Evolutionary conservation across 2,329 filamentous ascomycete genomes (phyloP).

Genomic region (Akanthomyces lecanii): DNA sequence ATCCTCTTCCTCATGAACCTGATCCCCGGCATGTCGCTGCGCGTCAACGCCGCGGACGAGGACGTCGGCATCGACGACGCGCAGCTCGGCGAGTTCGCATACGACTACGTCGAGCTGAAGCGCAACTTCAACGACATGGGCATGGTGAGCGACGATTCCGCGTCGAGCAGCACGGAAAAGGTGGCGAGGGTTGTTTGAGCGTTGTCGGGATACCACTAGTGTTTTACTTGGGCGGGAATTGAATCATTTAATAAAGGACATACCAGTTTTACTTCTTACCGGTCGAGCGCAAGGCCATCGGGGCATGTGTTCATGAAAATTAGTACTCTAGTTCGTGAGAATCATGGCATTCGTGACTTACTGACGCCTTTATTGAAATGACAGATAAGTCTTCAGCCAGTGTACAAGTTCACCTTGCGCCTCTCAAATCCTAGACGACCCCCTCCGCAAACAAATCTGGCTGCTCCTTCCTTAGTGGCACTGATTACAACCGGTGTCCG

Average conservation of each 20-base stretch:
- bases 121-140: conserved; percentile 53
- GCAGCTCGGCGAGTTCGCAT: conserved; percentile 78
- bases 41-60: conserved; percentile 63
- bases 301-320: too few relatives aligned
- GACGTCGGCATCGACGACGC: conserved; percentile 67
- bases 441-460: too few relatives aligned
- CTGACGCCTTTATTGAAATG: too few relatives aligned
- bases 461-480: too few relatives aligned
- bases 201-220: background rate
- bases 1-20: conserved; percentile 69
- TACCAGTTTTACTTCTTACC: background rate
- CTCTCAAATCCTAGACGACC: too few relatives aligned
- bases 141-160: conserved; percentile 8
- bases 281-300: too few relatives aligned
- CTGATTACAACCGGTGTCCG: too few relatives aligned
- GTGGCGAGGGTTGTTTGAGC: background rate
- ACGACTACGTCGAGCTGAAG: conserved; percentile 72
- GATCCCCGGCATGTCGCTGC: conserved; percentile 65
- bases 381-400: too few relatives aligned
- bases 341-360: too few relatives aligned
- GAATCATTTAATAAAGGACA: background rate
- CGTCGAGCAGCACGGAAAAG: conserved; percentile 30
- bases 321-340: too few relatives aligned
- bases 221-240: background rate
- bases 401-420: too few relatives aligned